phyloP scores from a whole-genome alignment of 352 stramenopile species.

The Peronospora belbahrii region DNA sequence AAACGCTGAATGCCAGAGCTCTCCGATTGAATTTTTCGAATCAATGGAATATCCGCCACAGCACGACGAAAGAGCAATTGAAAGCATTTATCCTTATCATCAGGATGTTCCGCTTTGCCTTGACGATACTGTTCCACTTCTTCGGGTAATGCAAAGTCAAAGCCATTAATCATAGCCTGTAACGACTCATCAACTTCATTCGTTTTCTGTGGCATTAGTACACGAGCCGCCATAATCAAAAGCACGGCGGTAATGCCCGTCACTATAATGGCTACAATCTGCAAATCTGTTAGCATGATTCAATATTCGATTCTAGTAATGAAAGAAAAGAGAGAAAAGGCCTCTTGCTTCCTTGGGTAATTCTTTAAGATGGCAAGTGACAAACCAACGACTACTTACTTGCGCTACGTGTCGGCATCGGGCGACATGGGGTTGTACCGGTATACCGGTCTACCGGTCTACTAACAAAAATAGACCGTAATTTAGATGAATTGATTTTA shows the following conservation, averaged over 20 bases:
- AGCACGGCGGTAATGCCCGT: conserved; percentile 51
- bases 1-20: conserved; percentile 76
- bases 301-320: conserved; percentile 4
- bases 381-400: conserved; percentile 4
- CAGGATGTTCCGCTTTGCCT: conserved; percentile 53
- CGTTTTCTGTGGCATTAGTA: conserved; percentile 65
- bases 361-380: conserved; percentile 21
- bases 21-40: conserved; percentile 85
- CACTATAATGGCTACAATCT: conserved; percentile 62
- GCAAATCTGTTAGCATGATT: conserved; percentile 57
- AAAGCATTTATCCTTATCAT: conserved; percentile 64
- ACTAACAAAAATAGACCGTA: too few relatives aligned
- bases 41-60: conserved; percentile 76
- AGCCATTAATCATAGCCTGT: conserved; percentile 86
- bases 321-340: too few relatives aligned
- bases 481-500: too few relatives aligned
- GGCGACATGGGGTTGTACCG: background rate
- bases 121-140: conserved; percentile 75
- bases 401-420: conserved; percentile 29
- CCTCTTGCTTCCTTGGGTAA: too few relatives aligned
- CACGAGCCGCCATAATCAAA: conserved; percentile 51
- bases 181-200: conserved; percentile 69
- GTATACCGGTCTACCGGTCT: background rate
- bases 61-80: conserved; percentile 78
- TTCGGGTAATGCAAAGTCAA: conserved; percentile 78